Base-by-base conservation (phyloP, 352 stramenopile genomes). In the Phytophthora fragariae region DNA sequence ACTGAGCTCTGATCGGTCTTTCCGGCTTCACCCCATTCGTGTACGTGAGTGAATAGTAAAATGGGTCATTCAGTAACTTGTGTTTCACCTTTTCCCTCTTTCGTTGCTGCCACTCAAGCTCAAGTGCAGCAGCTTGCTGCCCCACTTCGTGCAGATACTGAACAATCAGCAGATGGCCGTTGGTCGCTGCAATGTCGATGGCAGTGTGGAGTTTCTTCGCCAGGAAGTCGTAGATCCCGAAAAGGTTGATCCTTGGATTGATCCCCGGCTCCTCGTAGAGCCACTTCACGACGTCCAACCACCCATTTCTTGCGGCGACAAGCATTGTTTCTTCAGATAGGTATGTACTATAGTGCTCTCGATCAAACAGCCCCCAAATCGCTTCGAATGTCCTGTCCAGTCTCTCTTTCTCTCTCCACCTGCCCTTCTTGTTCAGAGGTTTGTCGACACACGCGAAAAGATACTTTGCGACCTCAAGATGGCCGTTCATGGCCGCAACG, bases 401-500 rank as follows among this genome's bases (percentile, higher is more conserved):
- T 54, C 72, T 19, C 55, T 62, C 2, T 9, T 21, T 11, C 55
- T 64, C 9, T 64, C 49, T 14, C 12, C 35, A 5, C 46, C 50
- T 61, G 61, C 58, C 17, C 33, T 54, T 31, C 21, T 29, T 9
- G 53, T 57, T 33, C 14, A 55, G 11, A 27, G 59, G 41, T 19
- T 31, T 54, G 47, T 63, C 35, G 5, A 69, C 21, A 27, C 62
- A 33, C 5, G 53, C 55, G 19, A 53, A 62, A 44, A 76, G 39
- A 50, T 68, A 76, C 57, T 76, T 68, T 14, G 68, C 55, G 2
- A 76, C 44, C 8, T 65, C 35, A 3, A 68, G 2, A 59, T 72
- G 63, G 0, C 69, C 61, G 9, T 54, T 44, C 5, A 39, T 39
- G 19, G 62, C 69, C 19, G 62, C 57, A 37, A 31, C 33, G 44